phyloP scores from a whole-genome alignment of 345 rosid species.

The Trapa bicornis region DNA sequence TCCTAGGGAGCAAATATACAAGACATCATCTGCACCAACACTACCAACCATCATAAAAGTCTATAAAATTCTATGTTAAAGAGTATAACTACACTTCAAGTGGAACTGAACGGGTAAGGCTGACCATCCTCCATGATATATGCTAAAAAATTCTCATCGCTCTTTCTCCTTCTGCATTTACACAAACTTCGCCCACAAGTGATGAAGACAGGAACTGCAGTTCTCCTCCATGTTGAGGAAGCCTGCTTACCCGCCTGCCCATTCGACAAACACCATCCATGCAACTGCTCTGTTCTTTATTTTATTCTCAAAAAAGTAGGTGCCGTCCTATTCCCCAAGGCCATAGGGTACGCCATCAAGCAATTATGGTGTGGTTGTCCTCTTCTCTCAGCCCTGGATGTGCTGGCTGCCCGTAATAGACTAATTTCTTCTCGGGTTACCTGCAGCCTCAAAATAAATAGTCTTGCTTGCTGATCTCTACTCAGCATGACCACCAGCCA shows the following conservation, averaged over 20 bases:
- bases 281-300: conserved; percentile 28
- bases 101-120: conserved; percentile 32
- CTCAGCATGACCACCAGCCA: conserved; percentile 17
- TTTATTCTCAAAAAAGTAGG: conserved; percentile 7
- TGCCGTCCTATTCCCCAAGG: background rate
- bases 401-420: conserved; percentile 11
- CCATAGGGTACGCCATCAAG: conserved; percentile 1
- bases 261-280: conserved; percentile 11
- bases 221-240: background rate
- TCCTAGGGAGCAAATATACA: background rate
- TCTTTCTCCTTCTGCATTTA: background rate
- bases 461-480: conserved; percentile 8
- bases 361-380: conserved; percentile 31
- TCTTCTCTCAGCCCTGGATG: conserved; percentile 41
- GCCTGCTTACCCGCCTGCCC: conserved; percentile 8
- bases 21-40: background rate
- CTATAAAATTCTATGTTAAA: background rate
- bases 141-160: conserved; percentile 10
- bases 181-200: background rate
- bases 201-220: background rate
- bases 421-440: conserved; percentile 20
- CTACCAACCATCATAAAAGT: background rate
- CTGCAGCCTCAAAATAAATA: conserved; percentile 8
- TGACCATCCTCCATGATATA: conserved; percentile 20
- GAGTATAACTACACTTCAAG: conserved; percentile 44